Evolutionary conservation across 2,329 filamentous ascomycete genomes (phyloP), one percentile per base, ranked within the genome.

Genomic region (Cladophialophora exuberans): DNA sequence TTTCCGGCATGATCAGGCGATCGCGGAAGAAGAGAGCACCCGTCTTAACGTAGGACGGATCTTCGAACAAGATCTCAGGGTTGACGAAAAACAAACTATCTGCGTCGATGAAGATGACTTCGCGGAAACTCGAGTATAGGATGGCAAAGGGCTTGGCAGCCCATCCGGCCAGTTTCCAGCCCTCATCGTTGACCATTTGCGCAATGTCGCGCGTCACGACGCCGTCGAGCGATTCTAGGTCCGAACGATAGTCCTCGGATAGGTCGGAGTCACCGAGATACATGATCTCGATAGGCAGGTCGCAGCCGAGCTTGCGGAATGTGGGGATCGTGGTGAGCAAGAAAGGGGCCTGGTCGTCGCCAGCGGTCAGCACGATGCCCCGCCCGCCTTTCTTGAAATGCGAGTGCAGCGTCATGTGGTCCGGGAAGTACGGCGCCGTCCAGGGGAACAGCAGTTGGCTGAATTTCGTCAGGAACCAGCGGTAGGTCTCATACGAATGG

Each of bases 21-120:
- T 79, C 76, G 52, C 71, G 69, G 70, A 79, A 78, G 66, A 78
- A 78, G 6, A 79, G 61, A 3, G 75, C 73, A 3, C 76, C 76
- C 0, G 72, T 74, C 39, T 69, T 65, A 17, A 65, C 59, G 51
- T 78, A 78, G 2, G 66, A 68, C n/a, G 68, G 67, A 43, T 77
- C 72, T 0, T 72, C 69, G 60, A 78, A 77, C n/a, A 78, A 60
- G 3, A 65, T 53, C 46, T 69, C 71, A 0, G 75, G 76, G 52
- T 76, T 71, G 13, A 68, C 65, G 57, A 78, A 71, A 63, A 78
- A 78, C 15, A 75, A 62, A 5, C 70, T 69, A 54, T 78, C 76
- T 0, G 75, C 75, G 53, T 78, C 75, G 56, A 79, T 74, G 57
- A 79, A 75, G 35, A 78, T 74, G 49, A 71, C 71, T 61, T 79